Percentiles rank a stretch among this genome's conserved stretches.
phyloP scores from a whole-genome alignment of 306 rosid genomes.

The Prunus persica region Prunus_persica_NCBIv2 NC_034013.1:16503501-16504000 shows the following conservation, averaged over 20 bases:
- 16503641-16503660: slow-evolving; percentile 29
- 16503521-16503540: slow-evolving; percentile 38
- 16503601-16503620: slow-evolving; percentile 37
- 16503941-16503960: slow-evolving; percentile 21
- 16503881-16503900: slow-evolving; percentile 36
- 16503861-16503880: slow-evolving; percentile 48
- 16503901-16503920: slow-evolving; percentile 32
- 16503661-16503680: neutral
- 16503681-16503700: no score
- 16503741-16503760: slow-evolving; percentile 29
- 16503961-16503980: slow-evolving; percentile 47
- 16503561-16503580: slow-evolving; percentile 30
- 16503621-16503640: slow-evolving; percentile 40
- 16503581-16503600: slow-evolving; percentile 39
- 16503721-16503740: no score
- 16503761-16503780: slow-evolving; percentile 20
- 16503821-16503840: slow-evolving; percentile 32
- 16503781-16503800: slow-evolving; percentile 38
- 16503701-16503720: no score
- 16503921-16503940: slow-evolving; percentile 32
- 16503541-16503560: slow-evolving; percentile 30
- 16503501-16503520: slow-evolving; percentile 30
- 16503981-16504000: slow-evolving; percentile 33
- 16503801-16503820: slow-evolving; percentile 36
- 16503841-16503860: slow-evolving; percentile 28